These are phyloP conservation scores for Chlorophyllum brunneum DNA, from an alignment of 768 basidiomycete genomes.

Conservation along the genomic window DNA sequence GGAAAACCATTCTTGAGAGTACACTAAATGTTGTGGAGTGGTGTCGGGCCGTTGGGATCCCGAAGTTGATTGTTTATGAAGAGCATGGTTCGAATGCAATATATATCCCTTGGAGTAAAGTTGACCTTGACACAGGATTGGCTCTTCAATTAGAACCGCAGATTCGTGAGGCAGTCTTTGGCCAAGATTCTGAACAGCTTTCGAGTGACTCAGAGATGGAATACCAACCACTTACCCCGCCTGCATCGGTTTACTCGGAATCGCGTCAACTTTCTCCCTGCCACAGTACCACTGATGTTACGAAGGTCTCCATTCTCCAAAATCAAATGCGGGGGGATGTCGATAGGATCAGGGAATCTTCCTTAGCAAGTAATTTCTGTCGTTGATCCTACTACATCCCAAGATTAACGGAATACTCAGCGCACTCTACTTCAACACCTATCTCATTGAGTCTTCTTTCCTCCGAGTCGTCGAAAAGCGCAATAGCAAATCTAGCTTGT, in stretches of 20 bases:
- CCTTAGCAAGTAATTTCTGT: not conserved
- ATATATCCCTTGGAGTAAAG: not conserved
- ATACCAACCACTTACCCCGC: constrained; percentile 71
- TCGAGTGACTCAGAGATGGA: constrained; percentile 53
- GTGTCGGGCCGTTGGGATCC: constrained; percentile 62
- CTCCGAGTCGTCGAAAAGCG: constrained; percentile 58
- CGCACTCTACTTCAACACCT: not conserved
- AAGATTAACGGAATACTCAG: not conserved
- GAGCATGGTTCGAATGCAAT: constrained; percentile 49
- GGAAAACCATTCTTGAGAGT: constrained; percentile 46
- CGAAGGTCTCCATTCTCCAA: constrained; percentile 19
- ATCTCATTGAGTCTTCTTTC: constrained; percentile 56
- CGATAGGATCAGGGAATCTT: not conserved
- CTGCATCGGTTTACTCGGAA: constrained; percentile 65
- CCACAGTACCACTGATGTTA: constrained; percentile 15
- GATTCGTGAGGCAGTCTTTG: not conserved
- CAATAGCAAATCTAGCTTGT: constrained; percentile 53
- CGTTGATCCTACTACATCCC: not conserved
- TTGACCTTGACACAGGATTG: constrained; percentile 2
- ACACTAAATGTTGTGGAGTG: constrained; percentile 51
- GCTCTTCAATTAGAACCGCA: not conserved
- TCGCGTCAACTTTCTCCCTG: constrained; percentile 62
- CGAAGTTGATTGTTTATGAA: constrained; percentile 69
- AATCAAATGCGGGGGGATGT: not conserved
- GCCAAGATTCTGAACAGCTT: not conserved